phyloP scores from a whole-genome alignment of 164 flowering plant genomes.

The Berberis vulgaris region DNA sequence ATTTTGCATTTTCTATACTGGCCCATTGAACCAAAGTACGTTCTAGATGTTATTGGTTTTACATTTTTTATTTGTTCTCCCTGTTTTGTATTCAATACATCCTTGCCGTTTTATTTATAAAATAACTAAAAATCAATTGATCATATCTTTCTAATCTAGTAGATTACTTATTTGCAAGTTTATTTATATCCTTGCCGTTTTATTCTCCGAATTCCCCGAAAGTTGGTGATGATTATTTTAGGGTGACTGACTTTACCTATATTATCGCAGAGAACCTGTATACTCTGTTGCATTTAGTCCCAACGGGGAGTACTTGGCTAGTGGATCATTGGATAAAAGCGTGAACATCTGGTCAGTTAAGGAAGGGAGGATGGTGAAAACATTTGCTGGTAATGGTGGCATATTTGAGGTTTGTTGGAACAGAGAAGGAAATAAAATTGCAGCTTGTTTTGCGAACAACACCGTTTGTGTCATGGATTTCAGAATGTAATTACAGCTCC shows the following conservation, averaged over 20 bases:
- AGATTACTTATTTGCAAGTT: background rate
- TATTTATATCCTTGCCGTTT: no score
- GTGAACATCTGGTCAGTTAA: constrained; percentile 80
- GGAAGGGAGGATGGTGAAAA: constrained; percentile 76
- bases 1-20: no score
- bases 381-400: constrained; percentile 76
- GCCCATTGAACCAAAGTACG: no score
- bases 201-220: background rate
- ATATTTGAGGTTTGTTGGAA: constrained; percentile 98
- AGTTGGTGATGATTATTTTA: background rate
- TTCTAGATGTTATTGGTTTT: no score
- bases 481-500: constrained; percentile 41
- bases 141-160: no score
- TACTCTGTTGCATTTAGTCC: constrained; percentile 96
- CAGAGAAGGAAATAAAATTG: constrained; percentile 85
- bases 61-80: no score
- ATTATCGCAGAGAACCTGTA: constrained; percentile 68
- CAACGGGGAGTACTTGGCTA: constrained; percentile 77
- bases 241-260: background rate
- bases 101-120: no score
- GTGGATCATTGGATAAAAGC: constrained; percentile 81
- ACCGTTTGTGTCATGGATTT: constrained; percentile 81
- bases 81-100: no score
- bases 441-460: constrained; percentile 82
- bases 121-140: no score